Percentiles rank a stretch among this genome's conserved stretches.
phyloP scores from a whole-genome alignment of 2,329 filamentous ascomycete genomes.

The Cladosporium sp. region DNA sequence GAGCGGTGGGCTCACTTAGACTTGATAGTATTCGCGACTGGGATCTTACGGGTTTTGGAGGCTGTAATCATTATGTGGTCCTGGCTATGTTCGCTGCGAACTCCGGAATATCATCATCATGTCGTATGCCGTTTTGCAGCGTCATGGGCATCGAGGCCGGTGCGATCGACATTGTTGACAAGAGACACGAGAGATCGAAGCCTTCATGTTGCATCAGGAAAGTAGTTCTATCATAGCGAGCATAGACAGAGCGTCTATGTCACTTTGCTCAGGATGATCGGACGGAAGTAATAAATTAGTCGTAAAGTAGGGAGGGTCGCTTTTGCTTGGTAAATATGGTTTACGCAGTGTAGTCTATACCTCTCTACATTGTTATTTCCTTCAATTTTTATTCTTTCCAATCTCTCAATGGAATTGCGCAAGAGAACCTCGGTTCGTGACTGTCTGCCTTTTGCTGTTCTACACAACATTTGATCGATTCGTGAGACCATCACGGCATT shows the following conservation, averaged over 20 bases:
- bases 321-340: neutral
- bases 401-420: neutral
- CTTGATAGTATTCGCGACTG: neutral
- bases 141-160: neutral
- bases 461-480: neutral
- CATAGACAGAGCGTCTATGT: neutral
- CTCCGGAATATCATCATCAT: constrained; percentile 5
- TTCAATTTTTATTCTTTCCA: neutral
- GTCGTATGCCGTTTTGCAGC: neutral
- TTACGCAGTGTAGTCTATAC: neutral
- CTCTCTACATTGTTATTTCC: neutral
- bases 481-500: neutral
- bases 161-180: neutral
- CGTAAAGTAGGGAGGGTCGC: neutral
- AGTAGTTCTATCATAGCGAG: too few relatives aligned
- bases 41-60: neutral
- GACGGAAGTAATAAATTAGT: neutral
- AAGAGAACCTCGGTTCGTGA: neutral
- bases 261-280: neutral
- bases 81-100: neutral
- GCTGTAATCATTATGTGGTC: neutral
- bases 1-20: neutral
- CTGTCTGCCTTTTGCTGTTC: neutral
- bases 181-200: neutral
- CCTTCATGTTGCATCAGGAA: neutral